These are phyloP conservation scores for Cucurbita ficifolia DNA, from an alignment of 306 rosid genomes.

Conservation along the genomic window DNA sequence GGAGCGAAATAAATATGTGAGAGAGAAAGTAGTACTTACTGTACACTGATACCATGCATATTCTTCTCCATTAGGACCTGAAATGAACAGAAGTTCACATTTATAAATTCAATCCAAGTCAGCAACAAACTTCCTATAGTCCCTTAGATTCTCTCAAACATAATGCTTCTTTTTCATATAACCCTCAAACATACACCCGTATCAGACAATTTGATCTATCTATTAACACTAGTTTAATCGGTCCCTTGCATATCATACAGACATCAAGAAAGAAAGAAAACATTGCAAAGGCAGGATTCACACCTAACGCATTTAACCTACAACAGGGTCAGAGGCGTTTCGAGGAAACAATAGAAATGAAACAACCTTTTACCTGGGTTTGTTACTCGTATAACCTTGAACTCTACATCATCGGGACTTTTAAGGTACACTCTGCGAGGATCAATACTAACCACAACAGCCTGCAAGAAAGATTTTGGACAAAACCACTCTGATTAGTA, in stretches of 20 bases:
- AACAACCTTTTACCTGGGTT: constrained; percentile 38
- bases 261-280: neutral
- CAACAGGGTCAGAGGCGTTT: neutral
- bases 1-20: neutral
- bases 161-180: no score
- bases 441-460: constrained; percentile 93
- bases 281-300: neutral
- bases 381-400: constrained; percentile 41
- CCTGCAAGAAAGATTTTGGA: constrained; percentile 33
- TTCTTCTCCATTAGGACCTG: constrained; percentile 96
- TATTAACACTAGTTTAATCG: neutral
- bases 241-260: neutral
- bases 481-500: neutral
- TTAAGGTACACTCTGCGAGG: constrained; percentile 73
- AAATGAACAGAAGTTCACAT: constrained; percentile 10
- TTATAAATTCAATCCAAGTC: neutral
- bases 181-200: neutral
- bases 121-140: neutral
- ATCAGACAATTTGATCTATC: neutral
- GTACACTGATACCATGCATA: constrained; percentile 98
- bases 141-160: no score
- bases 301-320: neutral
- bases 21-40: constrained; percentile 29
- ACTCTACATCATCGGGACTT: constrained; percentile 56
- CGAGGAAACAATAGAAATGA: neutral